Conservation (phyloP, 345 rosid species). For the Clarkia xantiana region DNA sequence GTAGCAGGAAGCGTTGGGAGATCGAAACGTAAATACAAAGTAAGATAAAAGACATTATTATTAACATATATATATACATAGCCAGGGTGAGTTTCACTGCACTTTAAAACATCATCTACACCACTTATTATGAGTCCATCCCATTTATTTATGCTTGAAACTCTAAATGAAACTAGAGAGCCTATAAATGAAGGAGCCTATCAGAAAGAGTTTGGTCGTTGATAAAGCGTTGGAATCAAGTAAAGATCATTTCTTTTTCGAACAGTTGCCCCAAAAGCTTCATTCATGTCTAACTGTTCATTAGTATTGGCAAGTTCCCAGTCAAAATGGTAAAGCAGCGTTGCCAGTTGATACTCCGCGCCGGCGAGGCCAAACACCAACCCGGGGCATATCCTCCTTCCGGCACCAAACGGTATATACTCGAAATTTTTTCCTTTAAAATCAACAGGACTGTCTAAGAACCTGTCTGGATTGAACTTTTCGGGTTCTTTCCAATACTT, state of each 20-base stretch:
- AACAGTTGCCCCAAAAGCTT: neutral
- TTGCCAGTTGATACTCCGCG: conserved; percentile 1
- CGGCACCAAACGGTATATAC: conserved; percentile 4
- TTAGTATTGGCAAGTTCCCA: neutral
- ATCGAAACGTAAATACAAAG: too few species aligned
- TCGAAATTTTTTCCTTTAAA: conserved; percentile 1
- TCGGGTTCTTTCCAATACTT: conserved; percentile 3
- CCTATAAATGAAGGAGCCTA: too few species aligned
- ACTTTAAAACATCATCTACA: too few species aligned
- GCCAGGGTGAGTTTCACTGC: too few species aligned
- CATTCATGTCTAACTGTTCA: conserved; percentile 1
- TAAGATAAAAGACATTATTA: too few species aligned
- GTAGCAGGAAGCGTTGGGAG: too few species aligned
- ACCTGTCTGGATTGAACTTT: conserved; percentile 4
- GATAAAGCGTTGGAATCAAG: neutral
- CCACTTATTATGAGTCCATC: too few species aligned
- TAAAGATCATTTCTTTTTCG: neutral
- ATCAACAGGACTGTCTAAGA: neutral
- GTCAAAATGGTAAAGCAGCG: conserved; percentile 3
- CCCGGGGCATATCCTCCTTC: conserved; percentile 4
- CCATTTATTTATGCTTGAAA: too few species aligned
- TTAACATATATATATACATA: too few species aligned
- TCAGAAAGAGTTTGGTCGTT: too few species aligned
- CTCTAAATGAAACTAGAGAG: too few species aligned
- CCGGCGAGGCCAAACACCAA: neutral